phyloP scores from a whole-genome alignment of 140 eudicot genomes.

The Erigeron philadelphicus region DNA sequence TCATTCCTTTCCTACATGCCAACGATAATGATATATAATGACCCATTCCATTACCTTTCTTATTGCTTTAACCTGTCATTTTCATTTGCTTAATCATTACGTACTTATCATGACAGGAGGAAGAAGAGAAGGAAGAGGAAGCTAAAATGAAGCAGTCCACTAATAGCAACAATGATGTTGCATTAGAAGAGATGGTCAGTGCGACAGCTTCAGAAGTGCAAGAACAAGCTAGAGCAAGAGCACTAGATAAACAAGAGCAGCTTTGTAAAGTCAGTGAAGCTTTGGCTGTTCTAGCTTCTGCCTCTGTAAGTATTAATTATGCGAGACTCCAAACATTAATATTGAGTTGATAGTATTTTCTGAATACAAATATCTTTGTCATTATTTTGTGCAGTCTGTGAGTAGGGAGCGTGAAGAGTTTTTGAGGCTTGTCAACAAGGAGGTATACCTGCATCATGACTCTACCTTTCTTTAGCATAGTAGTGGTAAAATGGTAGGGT shows the following conservation, averaged over 20 bases:
- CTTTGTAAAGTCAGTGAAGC: slow-evolving; percentile 87
- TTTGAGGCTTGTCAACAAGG: slow-evolving; percentile 70
- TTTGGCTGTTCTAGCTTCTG: slow-evolving; percentile 88
- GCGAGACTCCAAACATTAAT: slow-evolving; percentile 7
- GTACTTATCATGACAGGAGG: slow-evolving; percentile 45
- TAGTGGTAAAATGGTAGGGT: not conserved
- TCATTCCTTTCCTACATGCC: not conserved
- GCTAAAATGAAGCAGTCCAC: slow-evolving; percentile 46
- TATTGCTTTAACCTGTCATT: not conserved
- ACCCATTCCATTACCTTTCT: not conserved
- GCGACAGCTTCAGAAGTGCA: slow-evolving; percentile 60
- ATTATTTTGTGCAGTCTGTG: slow-evolving; percentile 58
- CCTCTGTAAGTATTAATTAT: slow-evolving; percentile 54
- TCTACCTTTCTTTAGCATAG: not conserved
- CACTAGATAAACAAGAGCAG: slow-evolving; percentile 65
- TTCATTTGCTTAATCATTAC: slow-evolving; percentile 1
- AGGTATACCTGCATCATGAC: slow-evolving; percentile 40
- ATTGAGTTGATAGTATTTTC: slow-evolving; percentile 4
- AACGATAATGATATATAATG: not conserved
- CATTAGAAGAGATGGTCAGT: slow-evolving; percentile 66
- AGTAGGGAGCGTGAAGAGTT: slow-evolving; percentile 86
- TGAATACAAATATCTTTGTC: not conserved
- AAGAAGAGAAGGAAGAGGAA: slow-evolving; percentile 71
- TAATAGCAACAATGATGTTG: slow-evolving; percentile 44
- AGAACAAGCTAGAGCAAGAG: slow-evolving; percentile 61